These are phyloP conservation scores for Abelmoschus esculentus DNA, from an alignment of 345 rosid species.

Conservation along the genomic window DNA sequence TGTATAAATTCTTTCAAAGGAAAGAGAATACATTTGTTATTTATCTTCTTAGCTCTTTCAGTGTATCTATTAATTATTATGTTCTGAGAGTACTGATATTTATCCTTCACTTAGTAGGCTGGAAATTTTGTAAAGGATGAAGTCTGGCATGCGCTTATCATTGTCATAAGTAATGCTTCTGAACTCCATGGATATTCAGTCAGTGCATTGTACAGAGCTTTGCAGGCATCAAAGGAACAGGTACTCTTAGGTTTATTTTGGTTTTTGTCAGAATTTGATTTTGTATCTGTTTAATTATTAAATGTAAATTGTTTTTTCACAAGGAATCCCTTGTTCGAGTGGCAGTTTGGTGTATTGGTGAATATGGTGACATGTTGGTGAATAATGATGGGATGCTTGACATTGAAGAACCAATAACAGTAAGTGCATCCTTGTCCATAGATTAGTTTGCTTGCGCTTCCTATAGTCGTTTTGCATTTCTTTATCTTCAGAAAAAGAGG, in stretches of 20 bases:
- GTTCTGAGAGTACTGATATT: slow-evolving; percentile 24
- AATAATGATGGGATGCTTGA: slow-evolving; percentile 83
- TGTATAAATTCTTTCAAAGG: background rate
- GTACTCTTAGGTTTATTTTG: slow-evolving; percentile 25
- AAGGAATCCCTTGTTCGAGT: slow-evolving; percentile 95
- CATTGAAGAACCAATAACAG: slow-evolving; percentile 82
- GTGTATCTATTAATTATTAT: slow-evolving; percentile 6
- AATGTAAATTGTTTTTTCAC: slow-evolving; percentile 17
- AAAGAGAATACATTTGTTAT: background rate
- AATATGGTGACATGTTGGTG: slow-evolving; percentile 93
- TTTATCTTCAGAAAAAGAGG: background rate
- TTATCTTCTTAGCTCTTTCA: slow-evolving; percentile 1
- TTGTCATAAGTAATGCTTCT: slow-evolving; percentile 86
- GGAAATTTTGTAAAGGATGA: slow-evolving; percentile 98
- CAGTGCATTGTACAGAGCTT: slow-evolving; percentile 76
- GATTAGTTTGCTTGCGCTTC: slow-evolving; percentile 12
- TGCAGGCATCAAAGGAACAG: slow-evolving; percentile 73
- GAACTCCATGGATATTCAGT: slow-evolving; percentile 94
- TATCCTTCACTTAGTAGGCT: slow-evolving; percentile 62
- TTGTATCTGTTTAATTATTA: slow-evolving; percentile 20
- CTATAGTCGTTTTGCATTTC: slow-evolving; percentile 2
- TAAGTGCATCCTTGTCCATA: slow-evolving; percentile 31
- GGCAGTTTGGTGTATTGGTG: slow-evolving; percentile 98
- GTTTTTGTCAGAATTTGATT: slow-evolving; percentile 8
- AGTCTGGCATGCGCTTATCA: slow-evolving; percentile 93